phyloP scores from a whole-genome alignment of 495 filamentous ascomycete genomes.

The Schizothecium vesticola region DNA sequence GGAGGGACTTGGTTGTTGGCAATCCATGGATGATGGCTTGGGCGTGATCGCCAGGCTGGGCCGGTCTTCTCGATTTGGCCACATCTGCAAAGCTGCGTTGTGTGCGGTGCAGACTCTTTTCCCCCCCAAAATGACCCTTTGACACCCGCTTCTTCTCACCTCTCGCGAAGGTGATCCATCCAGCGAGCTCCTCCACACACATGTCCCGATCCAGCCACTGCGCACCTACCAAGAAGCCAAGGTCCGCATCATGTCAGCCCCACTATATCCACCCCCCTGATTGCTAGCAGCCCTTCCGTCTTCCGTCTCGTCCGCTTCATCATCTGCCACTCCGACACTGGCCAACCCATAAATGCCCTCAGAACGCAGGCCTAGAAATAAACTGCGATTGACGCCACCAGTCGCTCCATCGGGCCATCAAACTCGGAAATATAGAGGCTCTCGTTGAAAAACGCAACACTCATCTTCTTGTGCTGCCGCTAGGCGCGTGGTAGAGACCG shows the following conservation, averaged over 20 bases:
- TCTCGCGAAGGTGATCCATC: slow-evolving; percentile 37
- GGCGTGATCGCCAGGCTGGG: slow-evolving; percentile 22
- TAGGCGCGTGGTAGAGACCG: not conserved
- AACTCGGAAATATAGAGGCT: not conserved
- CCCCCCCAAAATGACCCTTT: slow-evolving; percentile 31
- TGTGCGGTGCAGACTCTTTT: slow-evolving; percentile 31
- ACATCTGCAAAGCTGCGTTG: slow-evolving; percentile 32
- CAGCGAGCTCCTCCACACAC: slow-evolving; percentile 23
- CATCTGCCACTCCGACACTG: not conserved
- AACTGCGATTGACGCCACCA: not conserved
- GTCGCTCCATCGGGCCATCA: not conserved
- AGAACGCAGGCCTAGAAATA: not conserved
- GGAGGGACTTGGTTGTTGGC: slow-evolving; percentile 14
- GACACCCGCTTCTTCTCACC: slow-evolving; percentile 32
- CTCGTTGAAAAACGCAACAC: not conserved
- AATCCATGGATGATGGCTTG: slow-evolving; percentile 18
- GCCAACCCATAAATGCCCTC: not conserved
- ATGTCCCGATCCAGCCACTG: slow-evolving; percentile 23
- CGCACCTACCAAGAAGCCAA: slow-evolving; percentile 10
- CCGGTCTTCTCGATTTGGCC: slow-evolving; percentile 29
- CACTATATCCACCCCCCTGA: slow-evolving; percentile 19
- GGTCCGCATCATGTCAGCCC: slow-evolving; percentile 28
- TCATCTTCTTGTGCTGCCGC: not conserved
- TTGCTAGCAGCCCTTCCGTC: slow-evolving; percentile 7
- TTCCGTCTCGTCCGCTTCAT: not conserved